These are phyloP conservation scores for Colletotrichum coccodes DNA, from an alignment of 2,329 filamentous ascomycete species.

Conservation along the genomic window DNA sequence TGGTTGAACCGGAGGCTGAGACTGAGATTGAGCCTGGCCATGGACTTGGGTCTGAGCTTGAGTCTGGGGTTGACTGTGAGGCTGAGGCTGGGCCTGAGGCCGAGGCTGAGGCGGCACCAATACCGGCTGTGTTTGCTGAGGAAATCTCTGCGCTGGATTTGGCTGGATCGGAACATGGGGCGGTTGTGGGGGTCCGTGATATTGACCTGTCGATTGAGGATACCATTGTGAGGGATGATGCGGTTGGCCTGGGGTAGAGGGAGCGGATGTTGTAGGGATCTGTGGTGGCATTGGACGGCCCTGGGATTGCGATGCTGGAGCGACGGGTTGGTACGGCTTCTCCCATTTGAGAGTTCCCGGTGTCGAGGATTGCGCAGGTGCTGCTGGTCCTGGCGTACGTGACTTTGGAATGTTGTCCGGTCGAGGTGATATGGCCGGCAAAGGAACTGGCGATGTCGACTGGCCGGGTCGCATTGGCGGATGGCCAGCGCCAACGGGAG, in stretches of 20 bases:
- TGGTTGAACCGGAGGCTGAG: constrained; percentile 34
- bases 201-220: constrained; percentile 27
- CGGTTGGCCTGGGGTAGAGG: constrained; percentile 30
- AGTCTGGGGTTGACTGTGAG: constrained; percentile 36
- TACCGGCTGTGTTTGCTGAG: constrained; percentile 34
- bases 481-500: constrained; percentile 45
- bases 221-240: constrained; percentile 34
- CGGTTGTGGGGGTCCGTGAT: constrained; percentile 18
- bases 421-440: constrained; percentile 44
- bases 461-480: constrained; percentile 38
- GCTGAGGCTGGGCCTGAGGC: constrained; percentile 20
- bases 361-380: constrained; percentile 36
- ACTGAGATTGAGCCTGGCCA: neutral
- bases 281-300: constrained; percentile 32
- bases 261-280: constrained; percentile 13
- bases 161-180: constrained; percentile 29
- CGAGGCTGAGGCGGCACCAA: constrained; percentile 28
- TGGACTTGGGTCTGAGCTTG: constrained; percentile 40
- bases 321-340: constrained; percentile 51
- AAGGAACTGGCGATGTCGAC: constrained; percentile 33
- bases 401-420: constrained; percentile 44
- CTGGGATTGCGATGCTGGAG: constrained; percentile 38
- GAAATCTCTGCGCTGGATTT: constrained; percentile 17
- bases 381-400: constrained; percentile 43
- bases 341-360: constrained; percentile 51